Base-by-base conservation (phyloP, 805 yeast species). In the Cyberlindnera samutprakarnensis region DNA sequence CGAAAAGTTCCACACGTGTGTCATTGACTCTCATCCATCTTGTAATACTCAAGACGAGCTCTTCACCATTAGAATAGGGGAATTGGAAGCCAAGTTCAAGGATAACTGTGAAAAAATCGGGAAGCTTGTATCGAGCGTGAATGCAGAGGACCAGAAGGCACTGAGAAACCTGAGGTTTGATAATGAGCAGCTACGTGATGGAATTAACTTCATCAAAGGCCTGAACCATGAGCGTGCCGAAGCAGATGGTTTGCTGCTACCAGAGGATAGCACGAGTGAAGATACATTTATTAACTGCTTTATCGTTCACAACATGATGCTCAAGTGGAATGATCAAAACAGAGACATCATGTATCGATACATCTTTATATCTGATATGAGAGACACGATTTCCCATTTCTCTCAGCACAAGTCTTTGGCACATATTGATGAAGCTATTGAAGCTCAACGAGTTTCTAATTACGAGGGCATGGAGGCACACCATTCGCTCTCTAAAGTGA, bases 271-370 rank as follows among this genome's bases (percentile, higher is more conserved):
- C 9, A 39, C 21, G 10, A 19, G 34, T 14, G 51, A 42, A 15
- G 40, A 31, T 5, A 28, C 43, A 1, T 51, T 51, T 33, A 37
- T 38, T 37, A 87, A 88, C 51, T 61, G 86, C 30, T 85, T 80
- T 53, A 71, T 78, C 37, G 59, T 85, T 15, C 87, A 86, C 43
- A 74, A 79, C 35, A 66, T 85, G 53, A 72, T 78, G 45, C 51
- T 87, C 43, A 81, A 76, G 43, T 87, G 96, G 95, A 79, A 82
- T 53, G 77, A 81, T 38, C 50, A 60, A 4, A 68, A 77, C 8
- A 62, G 96, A 35, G 75, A 86, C 46, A 59, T 72, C 10, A 58
- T 85, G 27, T 68, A 72, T 50, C 68, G 74, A 27, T 84, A 80
- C 46, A 50, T 76, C 16, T 70, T 72, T 35, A 59, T 68, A 28